phyloP scores from a whole-genome alignment of 768 basidiomycete genomes.

The Pleurotus pulmonarius region DNA sequence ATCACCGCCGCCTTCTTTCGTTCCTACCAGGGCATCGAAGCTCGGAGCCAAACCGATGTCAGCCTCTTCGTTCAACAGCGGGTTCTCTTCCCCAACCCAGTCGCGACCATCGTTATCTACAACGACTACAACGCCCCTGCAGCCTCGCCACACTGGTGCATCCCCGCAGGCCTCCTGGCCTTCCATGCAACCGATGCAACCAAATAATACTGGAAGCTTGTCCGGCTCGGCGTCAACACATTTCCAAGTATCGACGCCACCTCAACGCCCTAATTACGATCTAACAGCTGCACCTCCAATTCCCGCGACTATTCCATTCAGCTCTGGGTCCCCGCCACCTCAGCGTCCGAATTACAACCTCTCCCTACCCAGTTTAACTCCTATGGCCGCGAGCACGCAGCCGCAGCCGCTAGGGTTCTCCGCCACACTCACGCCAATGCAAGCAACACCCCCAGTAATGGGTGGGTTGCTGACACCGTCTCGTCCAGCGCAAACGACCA shows the following conservation, averaged over 20 bases:
- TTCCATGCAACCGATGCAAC: slow-evolving; percentile 3
- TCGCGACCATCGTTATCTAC: slow-evolving; percentile 17
- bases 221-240: slow-evolving; percentile 5
- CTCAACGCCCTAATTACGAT: slow-evolving; percentile 24
- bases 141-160: slow-evolving; percentile 6
- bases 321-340: slow-evolving; percentile 14
- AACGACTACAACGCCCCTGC: slow-evolving; percentile 16
- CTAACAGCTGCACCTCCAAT: slow-evolving; percentile 15
- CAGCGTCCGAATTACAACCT: slow-evolving; percentile 11
- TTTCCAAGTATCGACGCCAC: slow-evolving; percentile 12
- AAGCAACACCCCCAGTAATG: slow-evolving; percentile 29
- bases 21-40: slow-evolving; percentile 27
- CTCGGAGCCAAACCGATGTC: slow-evolving; percentile 34
- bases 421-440: slow-evolving; percentile 14
- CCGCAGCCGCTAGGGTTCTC: slow-evolving; percentile 14
- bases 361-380: slow-evolving; percentile 14
- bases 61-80: slow-evolving; percentile 11
- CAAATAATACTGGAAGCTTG: neutral
- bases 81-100: neutral
- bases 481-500: slow-evolving; percentile 51
- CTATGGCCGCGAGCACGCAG: slow-evolving; percentile 12
- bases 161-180: neutral
- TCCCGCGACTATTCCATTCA: slow-evolving; percentile 13
- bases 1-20: slow-evolving; percentile 25
- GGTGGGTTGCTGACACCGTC: slow-evolving; percentile 60